Evolutionary conservation across 2,329 filamentous ascomycete species (phyloP), one percentile per base, ranked within the genome.

Genomic region (Phaeosphaeria sp.): DNA sequence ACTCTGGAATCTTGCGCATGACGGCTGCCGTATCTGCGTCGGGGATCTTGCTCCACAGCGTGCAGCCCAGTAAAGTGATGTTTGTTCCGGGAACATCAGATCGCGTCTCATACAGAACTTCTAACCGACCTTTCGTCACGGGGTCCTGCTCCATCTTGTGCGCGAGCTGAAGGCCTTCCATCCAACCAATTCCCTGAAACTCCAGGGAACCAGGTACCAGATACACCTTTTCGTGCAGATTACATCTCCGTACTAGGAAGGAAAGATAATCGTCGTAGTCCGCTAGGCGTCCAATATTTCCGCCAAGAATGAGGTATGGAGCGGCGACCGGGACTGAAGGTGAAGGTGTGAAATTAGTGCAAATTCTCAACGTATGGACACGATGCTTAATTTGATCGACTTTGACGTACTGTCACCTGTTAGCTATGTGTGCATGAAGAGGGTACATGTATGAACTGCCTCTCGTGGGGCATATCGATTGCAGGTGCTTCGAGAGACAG

Each of bases 21-120:
- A 88, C 81, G 4, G 79, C 65, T 0, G 70, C 68, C 11, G 64
- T 72, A 4, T 76, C 74, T 5, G 78, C 71, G 0, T 76, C 60
- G 0, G 82, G 76, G 6, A 89, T 78, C 0, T 72, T 61, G 1
- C 84, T 86, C 82, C 85, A 87, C 0, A 89, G 76, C 1, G 85
- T 86, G 60, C 84, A 87, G 6, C 86, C 86, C 1, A 88, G 70
- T 2, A 88, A 71, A 2, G 80, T 84, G n/a, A 86, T 51, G 22
- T 67, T 67, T 0, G 80, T 79, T 1, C 71, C 71, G 1, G 75
- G 68, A 18, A 79, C 61, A 47, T 82, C 79, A 60, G 77, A 80
- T 6, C 78, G 64, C 18, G 71, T 71, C 18, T 77, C 75, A 60
- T 86, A 71, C 9, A 87, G 66, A 3, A 87, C 63, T 3, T 79